Evolutionary conservation across 2,329 filamentous ascomycete species (phyloP).

Genomic region (Botrytis elliptica): DNA sequence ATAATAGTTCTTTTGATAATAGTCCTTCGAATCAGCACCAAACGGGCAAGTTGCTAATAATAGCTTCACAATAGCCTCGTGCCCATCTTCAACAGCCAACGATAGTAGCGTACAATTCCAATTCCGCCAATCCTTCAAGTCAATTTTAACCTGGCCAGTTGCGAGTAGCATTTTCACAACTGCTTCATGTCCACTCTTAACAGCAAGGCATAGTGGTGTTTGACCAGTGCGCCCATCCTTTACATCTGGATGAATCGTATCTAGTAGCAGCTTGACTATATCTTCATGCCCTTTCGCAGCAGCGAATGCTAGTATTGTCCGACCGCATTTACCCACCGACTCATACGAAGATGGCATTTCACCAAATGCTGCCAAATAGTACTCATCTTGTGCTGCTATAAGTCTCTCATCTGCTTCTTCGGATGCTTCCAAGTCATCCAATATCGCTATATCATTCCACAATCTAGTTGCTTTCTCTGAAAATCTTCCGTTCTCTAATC

Average conservation of each 20-base stretch:
- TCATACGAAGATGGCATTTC: fast-evolving
- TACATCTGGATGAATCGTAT: fast-evolving
- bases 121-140: too few relatives aligned
- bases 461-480: not conserved
- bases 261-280: not conserved
- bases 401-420: not conserved
- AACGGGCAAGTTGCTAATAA: not conserved
- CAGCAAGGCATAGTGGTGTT: not conserved
- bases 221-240: fast-evolving
- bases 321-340: fast-evolving
- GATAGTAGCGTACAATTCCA: not conserved
- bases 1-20: too few relatives aligned
- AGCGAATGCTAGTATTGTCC: not conserved
- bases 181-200: not conserved
- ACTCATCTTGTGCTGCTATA: too few relatives aligned
- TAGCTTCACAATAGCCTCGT: not conserved
- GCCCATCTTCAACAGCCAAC: not conserved
- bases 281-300: too few relatives aligned
- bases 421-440: fast-evolving
- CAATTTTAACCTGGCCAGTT: too few relatives aligned
- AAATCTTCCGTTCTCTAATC: fast-evolving
- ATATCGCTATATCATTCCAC: not conserved
- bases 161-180: not conserved
- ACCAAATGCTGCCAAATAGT: too few relatives aligned
- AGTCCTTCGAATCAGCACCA: not conserved